Percentiles rank a stretch among this genome's conserved stretches.
phyloP scores from a whole-genome alignment of 1,284 basidiomycete genomes.

The Amylostereum chailletii region DNA sequence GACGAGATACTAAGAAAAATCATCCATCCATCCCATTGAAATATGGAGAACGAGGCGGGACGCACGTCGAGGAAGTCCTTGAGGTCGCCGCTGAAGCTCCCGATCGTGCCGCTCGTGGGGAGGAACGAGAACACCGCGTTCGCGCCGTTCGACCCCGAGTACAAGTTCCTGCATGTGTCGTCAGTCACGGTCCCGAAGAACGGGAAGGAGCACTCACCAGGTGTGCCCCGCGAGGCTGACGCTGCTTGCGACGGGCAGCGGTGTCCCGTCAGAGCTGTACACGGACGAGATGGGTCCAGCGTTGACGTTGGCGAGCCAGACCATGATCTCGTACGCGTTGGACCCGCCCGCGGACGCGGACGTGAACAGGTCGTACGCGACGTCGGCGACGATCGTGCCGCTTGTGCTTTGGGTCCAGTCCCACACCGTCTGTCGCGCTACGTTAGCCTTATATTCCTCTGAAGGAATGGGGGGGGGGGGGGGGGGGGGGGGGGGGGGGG shows the following conservation, averaged over 20 bases:
- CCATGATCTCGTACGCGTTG: slow-evolving; percentile 53
- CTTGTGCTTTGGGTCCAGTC: slow-evolving; percentile 28
- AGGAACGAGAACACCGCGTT: slow-evolving; percentile 63
- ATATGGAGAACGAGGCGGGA: background rate
- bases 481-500: slow-evolving; percentile 12
- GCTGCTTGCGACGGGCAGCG: slow-evolving; percentile 34
- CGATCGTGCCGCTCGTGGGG: slow-evolving; percentile 33
- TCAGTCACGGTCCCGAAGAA: background rate
- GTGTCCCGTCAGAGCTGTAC: slow-evolving; percentile 38
- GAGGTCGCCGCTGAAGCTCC: slow-evolving; percentile 47
- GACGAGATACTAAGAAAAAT: slow-evolving; percentile 39
- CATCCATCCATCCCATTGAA: background rate
- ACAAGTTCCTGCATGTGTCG: slow-evolving; percentile 36
- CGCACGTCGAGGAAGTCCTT: slow-evolving; percentile 44
- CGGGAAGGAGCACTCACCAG: slow-evolving; percentile 25
- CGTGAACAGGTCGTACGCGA: slow-evolving; percentile 60
- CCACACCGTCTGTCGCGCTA: slow-evolving; percentile 28
- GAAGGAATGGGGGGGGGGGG: slow-evolving; percentile 9
- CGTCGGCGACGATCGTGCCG: slow-evolving; percentile 35
- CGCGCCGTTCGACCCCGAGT: slow-evolving; percentile 45
- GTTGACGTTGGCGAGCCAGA: slow-evolving; percentile 55
- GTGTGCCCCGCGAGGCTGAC: slow-evolving; percentile 39
- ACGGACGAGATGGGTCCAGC: slow-evolving; percentile 46
- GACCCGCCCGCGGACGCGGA: slow-evolving; percentile 40
- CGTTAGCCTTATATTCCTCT: too few relatives aligned